These are phyloP conservation scores for Globisporangium cederbergense DNA, from an alignment of 352 stramenopile genomes.

Conservation along the genomic window DNA sequence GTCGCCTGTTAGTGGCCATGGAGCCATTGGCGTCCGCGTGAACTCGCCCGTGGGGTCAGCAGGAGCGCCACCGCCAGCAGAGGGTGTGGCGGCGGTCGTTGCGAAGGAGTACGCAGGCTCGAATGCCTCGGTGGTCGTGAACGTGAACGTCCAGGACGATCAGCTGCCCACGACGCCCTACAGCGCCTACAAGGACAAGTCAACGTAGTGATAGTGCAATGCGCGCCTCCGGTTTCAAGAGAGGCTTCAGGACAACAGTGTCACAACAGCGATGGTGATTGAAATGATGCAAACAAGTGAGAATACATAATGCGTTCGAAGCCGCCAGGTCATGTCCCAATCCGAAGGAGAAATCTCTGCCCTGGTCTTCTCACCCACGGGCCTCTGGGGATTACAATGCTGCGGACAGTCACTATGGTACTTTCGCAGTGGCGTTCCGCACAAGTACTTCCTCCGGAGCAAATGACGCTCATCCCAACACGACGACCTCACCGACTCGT, in stretches of 20 bases:
- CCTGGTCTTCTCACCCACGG: too few species aligned
- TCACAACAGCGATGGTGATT: background rate
- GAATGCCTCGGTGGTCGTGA: constrained; percentile 13
- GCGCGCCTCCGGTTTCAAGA: too few species aligned
- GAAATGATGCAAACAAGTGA: background rate
- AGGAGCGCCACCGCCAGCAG: background rate
- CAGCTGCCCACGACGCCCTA: constrained; percentile 11
- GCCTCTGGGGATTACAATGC: too few species aligned
- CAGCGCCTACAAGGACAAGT: constrained; percentile 15
- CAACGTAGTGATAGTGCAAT: background rate
- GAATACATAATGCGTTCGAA: too few species aligned
- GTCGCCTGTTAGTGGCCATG: background rate
- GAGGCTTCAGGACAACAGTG: background rate
- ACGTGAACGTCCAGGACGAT: constrained; percentile 16
- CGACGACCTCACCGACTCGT: too few species aligned
- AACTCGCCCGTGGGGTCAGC: background rate
- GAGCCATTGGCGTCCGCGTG: background rate
- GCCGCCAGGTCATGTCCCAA: too few species aligned
- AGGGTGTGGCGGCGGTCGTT: constrained; percentile 10
- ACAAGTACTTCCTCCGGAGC: too few species aligned
- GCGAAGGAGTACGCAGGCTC: constrained; percentile 12
- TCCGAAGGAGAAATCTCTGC: too few species aligned
- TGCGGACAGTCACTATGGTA: too few species aligned
- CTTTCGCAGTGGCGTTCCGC: too few species aligned
- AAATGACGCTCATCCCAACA: too few species aligned